A percentile compares a stretch with the other conserved stretches of the same genome.
These are phyloP conservation scores for Wallacemonas sp. DNA, from an alignment of 208 protist species.

Conservation along the genomic window DNA sequence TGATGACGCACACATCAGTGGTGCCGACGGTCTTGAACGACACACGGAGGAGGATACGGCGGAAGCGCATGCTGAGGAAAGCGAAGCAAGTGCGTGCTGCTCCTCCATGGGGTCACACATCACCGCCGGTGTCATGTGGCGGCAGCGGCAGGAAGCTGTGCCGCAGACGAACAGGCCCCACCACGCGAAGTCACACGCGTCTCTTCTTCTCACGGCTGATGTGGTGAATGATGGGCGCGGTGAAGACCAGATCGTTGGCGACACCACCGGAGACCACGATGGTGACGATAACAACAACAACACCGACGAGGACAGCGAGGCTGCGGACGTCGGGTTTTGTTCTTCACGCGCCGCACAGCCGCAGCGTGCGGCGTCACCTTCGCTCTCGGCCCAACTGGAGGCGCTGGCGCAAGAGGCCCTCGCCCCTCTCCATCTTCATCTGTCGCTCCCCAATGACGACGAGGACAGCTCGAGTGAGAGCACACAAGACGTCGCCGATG, in stretches of 20 bases:
- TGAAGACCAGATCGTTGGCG: too few relatives aligned
- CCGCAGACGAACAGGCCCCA: neutral
- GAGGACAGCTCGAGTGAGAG: neutral
- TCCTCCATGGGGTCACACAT: slow-evolving; percentile 3
- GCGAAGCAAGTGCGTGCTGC: too few relatives aligned
- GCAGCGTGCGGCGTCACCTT: neutral
- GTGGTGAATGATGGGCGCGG: too few relatives aligned
- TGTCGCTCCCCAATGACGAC: neutral
- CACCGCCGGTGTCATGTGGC: neutral
- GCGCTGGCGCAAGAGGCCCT: slow-evolving; percentile 7
- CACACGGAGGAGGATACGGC: neutral
- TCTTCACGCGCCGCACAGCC: neutral
- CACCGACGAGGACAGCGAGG: too few relatives aligned
- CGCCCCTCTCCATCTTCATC: neutral
- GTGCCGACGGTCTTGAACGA: neutral
- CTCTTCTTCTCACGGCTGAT: too few relatives aligned
- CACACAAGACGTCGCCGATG: too few relatives aligned
- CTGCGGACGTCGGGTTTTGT: too few relatives aligned
- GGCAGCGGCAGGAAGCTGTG: neutral
- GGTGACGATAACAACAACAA: neutral
- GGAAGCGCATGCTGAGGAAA: neutral
- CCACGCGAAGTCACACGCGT: neutral
- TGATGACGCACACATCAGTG: slow-evolving; percentile 2
- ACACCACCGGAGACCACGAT: too few relatives aligned
- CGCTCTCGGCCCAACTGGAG: slow-evolving; percentile 18